Conservation (phyloP, 1,139 yeast species). For the Hanseniaspora uvarum region DNA sequence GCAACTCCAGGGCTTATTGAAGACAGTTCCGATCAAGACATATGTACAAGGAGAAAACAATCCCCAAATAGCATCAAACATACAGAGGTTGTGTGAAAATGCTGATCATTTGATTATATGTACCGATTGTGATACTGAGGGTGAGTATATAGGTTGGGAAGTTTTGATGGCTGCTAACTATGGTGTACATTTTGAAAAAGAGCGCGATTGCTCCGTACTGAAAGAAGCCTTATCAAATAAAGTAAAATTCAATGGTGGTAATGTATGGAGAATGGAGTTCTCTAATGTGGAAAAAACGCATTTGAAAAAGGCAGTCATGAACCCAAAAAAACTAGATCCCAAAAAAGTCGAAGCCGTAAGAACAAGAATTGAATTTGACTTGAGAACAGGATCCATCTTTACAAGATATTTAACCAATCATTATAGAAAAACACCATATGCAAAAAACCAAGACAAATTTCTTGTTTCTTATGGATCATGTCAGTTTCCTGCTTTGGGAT, state of each 20-base stretch:
- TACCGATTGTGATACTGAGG: constrained; percentile 99
- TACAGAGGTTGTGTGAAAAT: constrained; percentile 50
- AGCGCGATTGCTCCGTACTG: constrained; percentile 19
- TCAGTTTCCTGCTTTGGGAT: constrained; percentile 94
- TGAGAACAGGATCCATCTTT: constrained; percentile 81
- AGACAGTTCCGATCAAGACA: constrained; percentile 55
- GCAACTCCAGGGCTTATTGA: constrained; percentile 51
- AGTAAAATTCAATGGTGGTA: constrained; percentile 35
- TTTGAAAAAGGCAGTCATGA: constrained; percentile 59
- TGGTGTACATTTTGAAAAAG: constrained; percentile 12
- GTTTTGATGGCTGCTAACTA: constrained; percentile 52
- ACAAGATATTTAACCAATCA: constrained; percentile 47
- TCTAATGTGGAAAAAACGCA: constrained; percentile 78
- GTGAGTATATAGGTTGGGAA: constrained; percentile 91
- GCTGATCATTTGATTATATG: constrained; percentile 72
- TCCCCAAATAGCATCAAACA: constrained; percentile 55
- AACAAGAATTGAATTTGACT: constrained; percentile 77
- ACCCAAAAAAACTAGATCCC: constrained; percentile 56
- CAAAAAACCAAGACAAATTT: constrained; percentile 16
- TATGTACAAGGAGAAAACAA: constrained; percentile 28
- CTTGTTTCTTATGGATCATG: constrained; percentile 78
- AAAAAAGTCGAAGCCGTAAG: constrained; percentile 72
- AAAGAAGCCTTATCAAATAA: constrained; percentile 13
- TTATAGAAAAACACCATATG: constrained; percentile 19
- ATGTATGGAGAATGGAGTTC: constrained; percentile 65